Percentiles rank a stretch among this genome's conserved stretches.
These are phyloP conservation scores for Penicillium sp. DNA, from an alignment of 2,329 filamentous ascomycete genomes.

Conservation along the genomic window DNA sequence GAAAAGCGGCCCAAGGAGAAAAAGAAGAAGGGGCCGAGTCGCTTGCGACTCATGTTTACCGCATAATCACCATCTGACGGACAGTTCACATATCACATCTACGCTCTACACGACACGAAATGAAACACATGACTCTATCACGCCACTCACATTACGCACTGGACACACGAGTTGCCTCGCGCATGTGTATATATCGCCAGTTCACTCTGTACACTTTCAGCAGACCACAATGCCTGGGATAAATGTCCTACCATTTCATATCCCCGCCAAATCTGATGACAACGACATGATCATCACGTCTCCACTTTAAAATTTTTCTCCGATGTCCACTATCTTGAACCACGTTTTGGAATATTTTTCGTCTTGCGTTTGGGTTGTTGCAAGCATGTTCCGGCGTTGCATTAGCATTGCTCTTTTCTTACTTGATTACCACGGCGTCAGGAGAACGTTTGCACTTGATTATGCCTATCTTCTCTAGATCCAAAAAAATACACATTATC, in stretches of 20 bases:
- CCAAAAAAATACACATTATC: background rate
- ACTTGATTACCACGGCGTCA: background rate
- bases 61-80: conserved; percentile 22
- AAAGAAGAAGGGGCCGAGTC: conserved; percentile 49
- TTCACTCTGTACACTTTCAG: conserved; percentile 3
- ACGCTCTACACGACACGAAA: background rate
- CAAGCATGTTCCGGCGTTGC: conserved; percentile 11
- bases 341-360: background rate
- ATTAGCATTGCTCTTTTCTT: background rate
- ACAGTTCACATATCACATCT: background rate
- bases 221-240: background rate
- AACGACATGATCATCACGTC: conserved; percentile 1
- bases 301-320: background rate
- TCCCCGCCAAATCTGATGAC: background rate
- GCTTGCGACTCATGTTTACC: conserved; percentile 46
- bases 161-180: background rate
- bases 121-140: background rate
- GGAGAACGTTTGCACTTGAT: background rate
- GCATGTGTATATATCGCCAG: conserved; percentile 1
- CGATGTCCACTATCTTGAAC: background rate
- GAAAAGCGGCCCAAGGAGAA: conserved; percentile 40
- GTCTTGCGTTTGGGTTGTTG: background rate
- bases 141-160: background rate
- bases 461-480: background rate
- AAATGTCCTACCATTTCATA: background rate